Percentiles rank a stretch among this genome's conserved stretches.
Evolutionary conservation across 768 basidiomycete species (phyloP).

Genomic region (Mycena crocata): DNA sequence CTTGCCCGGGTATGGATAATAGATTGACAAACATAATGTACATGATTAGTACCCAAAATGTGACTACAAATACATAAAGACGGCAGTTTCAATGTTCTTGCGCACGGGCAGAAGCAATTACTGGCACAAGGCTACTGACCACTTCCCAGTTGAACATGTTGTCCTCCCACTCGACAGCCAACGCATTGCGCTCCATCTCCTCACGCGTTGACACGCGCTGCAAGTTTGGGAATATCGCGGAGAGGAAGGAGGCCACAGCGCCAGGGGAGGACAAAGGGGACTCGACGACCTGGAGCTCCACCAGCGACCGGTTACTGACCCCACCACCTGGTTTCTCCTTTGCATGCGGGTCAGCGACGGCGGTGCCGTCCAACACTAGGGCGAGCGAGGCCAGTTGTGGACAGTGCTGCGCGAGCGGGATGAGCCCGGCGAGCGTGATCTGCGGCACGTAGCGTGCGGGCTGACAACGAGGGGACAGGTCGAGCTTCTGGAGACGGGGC

Average conservation of each 20-base stretch:
- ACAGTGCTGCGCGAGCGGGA: slow-evolving; percentile 19
- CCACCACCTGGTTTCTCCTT: slow-evolving; percentile 18
- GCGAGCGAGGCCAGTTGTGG: not conserved
- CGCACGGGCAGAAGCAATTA: slow-evolving; percentile 14
- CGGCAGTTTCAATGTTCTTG: slow-evolving; percentile 18
- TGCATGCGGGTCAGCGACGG: not conserved
- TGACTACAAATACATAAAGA: no score
- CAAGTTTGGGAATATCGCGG: slow-evolving; percentile 19
- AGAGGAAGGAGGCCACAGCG: slow-evolving; percentile 18
- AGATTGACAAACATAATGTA: not conserved
- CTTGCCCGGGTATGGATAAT: no score
- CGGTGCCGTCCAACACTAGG: not conserved
- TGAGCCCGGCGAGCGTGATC: slow-evolving; percentile 9
- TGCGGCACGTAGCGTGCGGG: not conserved
- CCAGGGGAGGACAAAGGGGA: slow-evolving; percentile 12
- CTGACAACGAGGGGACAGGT: slow-evolving; percentile 2
- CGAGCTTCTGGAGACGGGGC: slow-evolving; percentile 11
- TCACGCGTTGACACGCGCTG: not conserved
- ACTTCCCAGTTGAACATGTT: slow-evolving; percentile 2
- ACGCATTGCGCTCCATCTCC: not conserved
- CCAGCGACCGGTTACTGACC: slow-evolving; percentile 6
- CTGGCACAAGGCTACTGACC: not conserved
- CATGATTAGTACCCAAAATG: no score
- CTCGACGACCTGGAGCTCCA: slow-evolving; percentile 20
- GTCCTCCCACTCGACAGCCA: slow-evolving; percentile 9